Percentiles rank a stretch among this genome's conserved stretches.
Evolutionary conservation across 2,329 filamentous ascomycete species (phyloP).

Genomic region (Ceratocystis huliohia): DNA sequence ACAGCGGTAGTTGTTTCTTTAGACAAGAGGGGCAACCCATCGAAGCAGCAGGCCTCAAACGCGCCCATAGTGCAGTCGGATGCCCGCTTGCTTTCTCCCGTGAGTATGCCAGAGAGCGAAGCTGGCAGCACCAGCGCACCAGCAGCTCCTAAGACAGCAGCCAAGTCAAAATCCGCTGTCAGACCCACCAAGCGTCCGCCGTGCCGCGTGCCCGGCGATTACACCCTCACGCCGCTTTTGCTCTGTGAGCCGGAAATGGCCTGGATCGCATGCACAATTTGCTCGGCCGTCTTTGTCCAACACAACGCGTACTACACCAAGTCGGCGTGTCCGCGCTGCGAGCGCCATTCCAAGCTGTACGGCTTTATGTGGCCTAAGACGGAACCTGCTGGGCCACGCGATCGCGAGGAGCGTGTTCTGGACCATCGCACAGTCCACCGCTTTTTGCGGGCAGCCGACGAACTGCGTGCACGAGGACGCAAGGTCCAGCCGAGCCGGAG

Average conservation of each 20-base stretch:
- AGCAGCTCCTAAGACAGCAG: too few species aligned
- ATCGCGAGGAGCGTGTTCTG: slow-evolving; percentile 58
- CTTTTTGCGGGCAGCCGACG: slow-evolving; percentile 61
- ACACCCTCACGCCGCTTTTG: slow-evolving; percentile 65
- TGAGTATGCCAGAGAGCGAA: neutral
- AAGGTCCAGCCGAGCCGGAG: slow-evolving; percentile 13
- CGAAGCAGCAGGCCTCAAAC: neutral
- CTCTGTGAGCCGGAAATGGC: slow-evolving; percentile 61
- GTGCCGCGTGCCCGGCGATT: slow-evolving; percentile 57
- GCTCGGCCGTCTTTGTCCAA: slow-evolving; percentile 72
- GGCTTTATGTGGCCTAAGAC: slow-evolving; percentile 96
- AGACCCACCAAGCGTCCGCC: neutral
- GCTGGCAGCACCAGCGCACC: neutral
- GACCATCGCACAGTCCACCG: slow-evolving; percentile 83
- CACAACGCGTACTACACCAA: slow-evolving; percentile 76
- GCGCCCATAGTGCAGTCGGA: neutral
- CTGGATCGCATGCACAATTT: slow-evolving; percentile 85
- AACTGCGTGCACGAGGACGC: slow-evolving; percentile 40
- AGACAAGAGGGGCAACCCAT: neutral
- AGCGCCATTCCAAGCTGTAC: slow-evolving; percentile 90
- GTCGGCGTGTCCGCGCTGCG: slow-evolving; percentile 78
- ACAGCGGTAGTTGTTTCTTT: neutral
- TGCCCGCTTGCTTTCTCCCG: neutral
- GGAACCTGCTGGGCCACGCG: slow-evolving; percentile 59
- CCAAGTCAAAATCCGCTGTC: neutral